A percentile compares a stretch with the other conserved stretches of the same genome.
Evolutionary conservation across 768 basidiomycete species (phyloP).

Genomic region (Lentinula aciculospora): DNA sequence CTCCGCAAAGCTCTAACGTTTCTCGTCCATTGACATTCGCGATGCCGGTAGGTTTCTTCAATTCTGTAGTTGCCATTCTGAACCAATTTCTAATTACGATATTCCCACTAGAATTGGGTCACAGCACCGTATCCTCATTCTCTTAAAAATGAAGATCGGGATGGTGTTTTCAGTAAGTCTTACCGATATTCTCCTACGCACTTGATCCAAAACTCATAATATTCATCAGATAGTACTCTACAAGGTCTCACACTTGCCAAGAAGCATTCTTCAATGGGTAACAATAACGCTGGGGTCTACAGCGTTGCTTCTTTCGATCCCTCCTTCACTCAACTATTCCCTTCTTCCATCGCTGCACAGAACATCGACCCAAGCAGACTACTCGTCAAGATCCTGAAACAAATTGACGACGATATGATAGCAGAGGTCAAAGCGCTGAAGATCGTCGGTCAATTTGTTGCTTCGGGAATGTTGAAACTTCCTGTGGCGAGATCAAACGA

Average conservation of each 20-base stretch:
- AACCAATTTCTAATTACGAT: background rate
- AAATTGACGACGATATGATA: background rate
- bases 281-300: conserved; percentile 5
- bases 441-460: background rate
- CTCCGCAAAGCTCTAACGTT: background rate
- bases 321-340: background rate
- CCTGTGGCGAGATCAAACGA: background rate
- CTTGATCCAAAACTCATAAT: background rate
- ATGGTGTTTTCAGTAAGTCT: background rate
- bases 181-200: background rate
- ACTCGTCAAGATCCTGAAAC: background rate
- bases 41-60: background rate
- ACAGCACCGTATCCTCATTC: background rate
- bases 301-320: background rate
- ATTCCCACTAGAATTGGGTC: background rate
- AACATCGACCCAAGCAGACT: background rate
- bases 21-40: background rate
- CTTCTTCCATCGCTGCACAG: background rate
- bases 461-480: conserved; percentile 1
- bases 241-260: background rate
- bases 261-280: conserved; percentile 1
- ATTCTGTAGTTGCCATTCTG: no score
- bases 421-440: conserved; percentile 5
- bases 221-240: background rate
- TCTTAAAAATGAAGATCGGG: background rate